Evolutionary conservation across 2,329 filamentous ascomycete genomes (phyloP), one percentile per base, ranked within the genome.

Genomic region (Coleophoma crateriformis): DNA sequence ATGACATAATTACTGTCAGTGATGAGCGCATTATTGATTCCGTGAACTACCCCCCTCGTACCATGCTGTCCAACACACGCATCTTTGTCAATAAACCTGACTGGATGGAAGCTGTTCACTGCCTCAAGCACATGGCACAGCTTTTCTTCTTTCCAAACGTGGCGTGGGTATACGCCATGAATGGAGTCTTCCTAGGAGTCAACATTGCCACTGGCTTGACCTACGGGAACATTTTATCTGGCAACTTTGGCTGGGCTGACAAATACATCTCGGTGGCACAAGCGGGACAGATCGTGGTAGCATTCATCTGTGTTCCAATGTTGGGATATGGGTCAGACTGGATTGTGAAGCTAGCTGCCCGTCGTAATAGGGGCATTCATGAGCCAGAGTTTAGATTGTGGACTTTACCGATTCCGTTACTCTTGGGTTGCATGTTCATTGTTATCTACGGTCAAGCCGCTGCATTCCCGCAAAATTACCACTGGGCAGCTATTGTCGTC

Each of bases 331-430:
- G 43, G 22, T 37, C 45, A 7, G 45, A 47, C 14, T 47, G 70
- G 55, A 77, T 80, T 54, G 71, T 79, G 37, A 66, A 72, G 33
- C 76, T 73, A 71, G 50, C 59, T 48, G 50, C 58, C 8, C 37
- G 48, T 46, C 32, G 54, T 35, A 49, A 60, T 57, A 45, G 59
- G 17, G 58, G 54, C 10, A 50, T 67, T 38, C 61, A 61, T 44
- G 67, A 70, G 45, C 67, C 68, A 3, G 67, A 69, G 54, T 65
- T 65, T 45, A 54, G 61, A 10, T 52, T 67, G 43, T 43, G 58
- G 33, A 42, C 57, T 13, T 50, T 60, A 3, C 45, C 55, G 33
- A 55, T 58, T 10, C 53, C 56, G 32, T 54, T 56, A 2, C 47
- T 61, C 12, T 50, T 62, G 17, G 54, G 54, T 0, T 65, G 27